phyloP scores from a whole-genome alignment of 2,329 filamentous ascomycete species.

The Colletotrichum viniferum region DNA sequence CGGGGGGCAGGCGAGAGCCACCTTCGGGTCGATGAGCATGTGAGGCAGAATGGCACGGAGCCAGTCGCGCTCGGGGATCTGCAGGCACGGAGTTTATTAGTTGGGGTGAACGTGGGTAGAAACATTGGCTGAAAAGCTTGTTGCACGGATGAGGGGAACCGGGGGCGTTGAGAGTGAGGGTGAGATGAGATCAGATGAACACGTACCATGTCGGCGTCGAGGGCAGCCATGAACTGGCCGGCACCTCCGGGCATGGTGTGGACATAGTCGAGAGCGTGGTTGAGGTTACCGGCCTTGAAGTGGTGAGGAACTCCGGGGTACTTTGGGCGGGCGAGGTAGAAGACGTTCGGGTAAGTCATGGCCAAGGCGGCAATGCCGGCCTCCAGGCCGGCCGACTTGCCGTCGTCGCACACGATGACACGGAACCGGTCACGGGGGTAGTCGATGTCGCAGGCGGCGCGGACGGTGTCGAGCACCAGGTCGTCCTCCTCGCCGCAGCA shows the following conservation, averaged over 20 bases:
- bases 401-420: constrained; percentile 62
- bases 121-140: background rate
- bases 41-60: constrained; percentile 64
- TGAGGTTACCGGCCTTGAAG: constrained; percentile 70
- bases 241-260: constrained; percentile 57
- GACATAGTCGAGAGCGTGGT: constrained; percentile 59
- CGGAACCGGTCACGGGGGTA: constrained; percentile 58
- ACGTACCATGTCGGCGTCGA: constrained; percentile 68
- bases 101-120: background rate
- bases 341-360: constrained; percentile 50
- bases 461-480: constrained; percentile 60
- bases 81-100: background rate
- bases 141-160: background rate
- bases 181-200: background rate
- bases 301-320: constrained; percentile 54
- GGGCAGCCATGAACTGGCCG: constrained; percentile 63
- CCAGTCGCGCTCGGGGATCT: constrained; percentile 66
- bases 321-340: constrained; percentile 57
- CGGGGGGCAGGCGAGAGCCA: constrained; percentile 64
- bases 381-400: constrained; percentile 47
- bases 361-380: constrained; percentile 40
- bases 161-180: background rate
- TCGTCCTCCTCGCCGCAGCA: constrained; percentile 63
- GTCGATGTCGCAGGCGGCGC: constrained; percentile 58
- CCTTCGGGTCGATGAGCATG: constrained; percentile 58